A percentile compares a stretch with the other conserved stretches of the same genome.
Evolutionary conservation across 306 rosid species (phyloP).

Genomic region (Fragaria ananassa): DNA sequence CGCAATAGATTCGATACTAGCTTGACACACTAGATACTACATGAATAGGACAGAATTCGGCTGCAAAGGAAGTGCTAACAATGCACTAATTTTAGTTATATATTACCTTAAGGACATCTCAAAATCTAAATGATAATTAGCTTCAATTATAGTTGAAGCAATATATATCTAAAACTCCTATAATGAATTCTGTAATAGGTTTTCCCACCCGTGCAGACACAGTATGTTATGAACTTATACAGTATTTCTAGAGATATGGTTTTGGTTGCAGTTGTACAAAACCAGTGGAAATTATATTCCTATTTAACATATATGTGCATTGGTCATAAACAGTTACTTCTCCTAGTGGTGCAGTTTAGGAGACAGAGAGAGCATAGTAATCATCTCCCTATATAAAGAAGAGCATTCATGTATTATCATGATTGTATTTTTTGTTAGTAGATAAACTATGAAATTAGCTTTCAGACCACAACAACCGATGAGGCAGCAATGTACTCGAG

Average conservation of each 20-base stretch:
- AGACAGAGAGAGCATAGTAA: background rate
- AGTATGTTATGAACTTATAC: background rate
- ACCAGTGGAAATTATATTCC: background rate
- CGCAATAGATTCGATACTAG: background rate
- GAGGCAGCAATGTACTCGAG: background rate
- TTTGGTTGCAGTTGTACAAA: background rate
- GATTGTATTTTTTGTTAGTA: background rate
- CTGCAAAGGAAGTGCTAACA: background rate
- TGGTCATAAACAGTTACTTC: background rate
- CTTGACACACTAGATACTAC: background rate
- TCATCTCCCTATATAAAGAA: slow-evolving; percentile 3
- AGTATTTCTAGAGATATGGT: background rate
- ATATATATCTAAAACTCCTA: background rate
- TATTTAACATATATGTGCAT: background rate
- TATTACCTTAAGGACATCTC: background rate
- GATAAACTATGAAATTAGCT: background rate
- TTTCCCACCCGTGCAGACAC: background rate
- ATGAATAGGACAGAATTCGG: background rate
- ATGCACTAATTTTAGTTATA: background rate
- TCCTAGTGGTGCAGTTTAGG: background rate
- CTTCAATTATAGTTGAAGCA: background rate
- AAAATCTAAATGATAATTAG: background rate
- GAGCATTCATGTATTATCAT: background rate
- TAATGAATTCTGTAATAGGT: background rate
- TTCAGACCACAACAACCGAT: background rate